Conservation (phyloP, 805 yeast genomes). For the Teunomyces funiuensis region DNA sequence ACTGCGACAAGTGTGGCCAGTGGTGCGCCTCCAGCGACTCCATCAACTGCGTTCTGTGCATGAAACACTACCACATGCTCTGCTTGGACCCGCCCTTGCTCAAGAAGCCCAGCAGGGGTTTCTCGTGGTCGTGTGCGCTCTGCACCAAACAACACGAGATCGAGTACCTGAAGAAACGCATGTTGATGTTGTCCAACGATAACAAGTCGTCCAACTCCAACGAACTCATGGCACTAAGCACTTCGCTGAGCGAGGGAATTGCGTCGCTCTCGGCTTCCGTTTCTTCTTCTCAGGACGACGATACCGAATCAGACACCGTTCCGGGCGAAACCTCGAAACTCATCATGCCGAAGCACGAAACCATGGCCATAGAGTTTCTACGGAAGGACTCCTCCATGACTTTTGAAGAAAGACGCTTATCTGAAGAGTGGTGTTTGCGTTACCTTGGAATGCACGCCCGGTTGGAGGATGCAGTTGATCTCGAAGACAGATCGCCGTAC, state of each 20-base stretch:
- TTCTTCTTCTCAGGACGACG: slow-evolving; percentile 8
- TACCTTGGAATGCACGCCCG: slow-evolving; percentile 75
- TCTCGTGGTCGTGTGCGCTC: slow-evolving; percentile 84
- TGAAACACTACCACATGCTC: slow-evolving; percentile 67
- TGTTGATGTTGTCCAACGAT: slow-evolving; percentile 42
- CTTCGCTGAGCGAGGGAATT: slow-evolving; percentile 7
- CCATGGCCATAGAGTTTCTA: slow-evolving; percentile 54
- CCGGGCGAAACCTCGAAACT: slow-evolving; percentile 8
- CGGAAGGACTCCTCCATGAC: slow-evolving; percentile 42
- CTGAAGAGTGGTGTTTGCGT: slow-evolving; percentile 81
- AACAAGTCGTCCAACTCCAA: slow-evolving; percentile 37
- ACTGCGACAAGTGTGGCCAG: slow-evolving; percentile 74
- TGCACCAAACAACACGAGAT: slow-evolving; percentile 64
- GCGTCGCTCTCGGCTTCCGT: not conserved
- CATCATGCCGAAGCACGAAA: slow-evolving; percentile 53
- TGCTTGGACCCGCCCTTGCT: slow-evolving; percentile 84
- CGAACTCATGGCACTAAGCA: slow-evolving; percentile 16
- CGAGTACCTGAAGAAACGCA: slow-evolving; percentile 38
- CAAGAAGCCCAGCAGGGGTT: slow-evolving; percentile 80
- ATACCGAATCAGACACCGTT: slow-evolving; percentile 7
- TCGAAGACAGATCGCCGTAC: slow-evolving; percentile 69
- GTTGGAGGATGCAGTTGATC: slow-evolving; percentile 73
- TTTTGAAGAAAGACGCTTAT: slow-evolving; percentile 47
- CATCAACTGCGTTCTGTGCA: slow-evolving; percentile 78
- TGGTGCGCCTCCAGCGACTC: slow-evolving; percentile 79